phyloP scores from a whole-genome alignment of 805 yeast genomes.

The Cyberlindnera bimundalis region DNA sequence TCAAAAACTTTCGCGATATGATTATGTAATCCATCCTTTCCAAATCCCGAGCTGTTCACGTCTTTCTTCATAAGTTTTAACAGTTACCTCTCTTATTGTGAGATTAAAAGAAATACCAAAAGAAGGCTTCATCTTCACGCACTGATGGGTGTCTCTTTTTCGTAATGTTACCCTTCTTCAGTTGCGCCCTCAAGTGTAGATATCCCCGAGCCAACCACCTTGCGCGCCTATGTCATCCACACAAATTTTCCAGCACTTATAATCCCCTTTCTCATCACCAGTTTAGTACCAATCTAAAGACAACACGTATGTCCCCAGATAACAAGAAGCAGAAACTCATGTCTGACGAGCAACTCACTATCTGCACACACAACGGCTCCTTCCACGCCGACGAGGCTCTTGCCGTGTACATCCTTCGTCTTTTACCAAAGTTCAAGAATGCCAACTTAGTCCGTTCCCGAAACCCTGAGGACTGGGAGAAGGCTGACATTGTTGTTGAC shows the following conservation, averaged over 20 bases:
- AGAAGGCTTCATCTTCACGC: too few species aligned
- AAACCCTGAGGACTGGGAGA: constrained; percentile 77
- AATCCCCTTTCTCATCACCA: background rate
- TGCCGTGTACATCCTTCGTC: constrained; percentile 81
- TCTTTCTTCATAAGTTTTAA: too few species aligned
- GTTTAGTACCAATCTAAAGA: background rate
- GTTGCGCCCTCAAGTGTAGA: too few species aligned
- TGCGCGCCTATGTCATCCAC: constrained; percentile 9
- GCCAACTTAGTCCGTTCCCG: constrained; percentile 80
- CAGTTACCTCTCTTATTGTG: too few species aligned
- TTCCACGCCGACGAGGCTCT: constrained; percentile 97
- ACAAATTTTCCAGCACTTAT: constrained; percentile 4
- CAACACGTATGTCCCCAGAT: constrained; percentile 9
- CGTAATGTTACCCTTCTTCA: background rate
- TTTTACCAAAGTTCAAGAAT: constrained; percentile 62
- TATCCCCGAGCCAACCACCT: constrained; percentile 5
- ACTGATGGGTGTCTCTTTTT: background rate
- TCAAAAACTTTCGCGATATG: constrained; percentile 1
- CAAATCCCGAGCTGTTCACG: too few species aligned
- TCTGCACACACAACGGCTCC: constrained; percentile 89
- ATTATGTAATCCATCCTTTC: too few species aligned
- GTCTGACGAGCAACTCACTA: constrained; percentile 41
- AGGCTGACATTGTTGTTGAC: constrained; percentile 89
- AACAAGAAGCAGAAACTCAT: constrained; percentile 30
- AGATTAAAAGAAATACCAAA: too few species aligned